phyloP scores from a whole-genome alignment of 2,329 filamentous ascomycete species.

The Colletotrichum spinosum region DNA sequence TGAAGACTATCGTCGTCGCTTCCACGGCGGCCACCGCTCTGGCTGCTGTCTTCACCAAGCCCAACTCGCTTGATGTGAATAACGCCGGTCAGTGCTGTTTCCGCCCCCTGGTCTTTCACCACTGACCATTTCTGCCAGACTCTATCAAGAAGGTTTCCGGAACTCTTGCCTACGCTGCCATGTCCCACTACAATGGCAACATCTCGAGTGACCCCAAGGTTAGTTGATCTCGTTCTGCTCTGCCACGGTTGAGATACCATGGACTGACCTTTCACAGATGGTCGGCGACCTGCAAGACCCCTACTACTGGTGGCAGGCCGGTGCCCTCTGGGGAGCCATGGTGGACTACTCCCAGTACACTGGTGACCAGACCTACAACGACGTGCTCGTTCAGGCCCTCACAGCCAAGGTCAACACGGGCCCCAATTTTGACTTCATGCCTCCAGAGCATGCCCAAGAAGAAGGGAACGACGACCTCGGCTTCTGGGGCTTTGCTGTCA shows the following conservation, averaged over 20 bases:
- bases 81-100: slow-evolving; percentile 46
- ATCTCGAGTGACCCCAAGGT: slow-evolving; percentile 61
- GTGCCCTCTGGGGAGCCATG: slow-evolving; percentile 75
- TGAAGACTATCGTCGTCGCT: slow-evolving; percentile 21
- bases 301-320: slow-evolving; percentile 77
- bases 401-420: slow-evolving; percentile 67
- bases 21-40: slow-evolving; percentile 42
- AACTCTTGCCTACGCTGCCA: slow-evolving; percentile 69
- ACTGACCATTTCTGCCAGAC: slow-evolving; percentile 36
- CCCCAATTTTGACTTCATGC: slow-evolving; percentile 70
- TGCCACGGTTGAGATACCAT: background rate
- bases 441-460: slow-evolving; percentile 64
- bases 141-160: slow-evolving; percentile 72
- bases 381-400: slow-evolving; percentile 68
- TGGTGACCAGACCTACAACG: slow-evolving; percentile 71
- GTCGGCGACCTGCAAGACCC: slow-evolving; percentile 73
- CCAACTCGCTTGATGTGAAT: slow-evolving; percentile 54
- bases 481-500: slow-evolving; percentile 77
- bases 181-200: slow-evolving; percentile 75
- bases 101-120: background rate
- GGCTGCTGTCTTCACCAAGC: slow-evolving; percentile 44
- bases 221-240: slow-evolving; percentile 34
- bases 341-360: slow-evolving; percentile 78
- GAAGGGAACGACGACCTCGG: slow-evolving; percentile 82
- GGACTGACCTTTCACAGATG: slow-evolving; percentile 48